Evolutionary conservation across 768 basidiomycete species (phyloP), one percentile per base, ranked within the genome.

Genomic region (Pleurotus citrinopileatus): DNA sequence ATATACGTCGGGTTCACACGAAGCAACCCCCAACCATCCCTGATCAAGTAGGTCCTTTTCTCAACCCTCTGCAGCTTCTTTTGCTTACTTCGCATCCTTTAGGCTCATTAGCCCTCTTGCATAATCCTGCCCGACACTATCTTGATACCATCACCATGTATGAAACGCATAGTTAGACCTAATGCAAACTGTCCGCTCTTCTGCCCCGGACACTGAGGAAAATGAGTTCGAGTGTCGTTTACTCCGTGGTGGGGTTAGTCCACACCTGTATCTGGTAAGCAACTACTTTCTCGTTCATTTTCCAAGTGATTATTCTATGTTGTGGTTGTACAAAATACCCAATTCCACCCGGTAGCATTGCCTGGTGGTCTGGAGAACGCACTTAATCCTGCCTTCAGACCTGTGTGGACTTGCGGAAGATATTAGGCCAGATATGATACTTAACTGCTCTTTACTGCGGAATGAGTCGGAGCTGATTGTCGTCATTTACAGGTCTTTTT

Each of bases 81-180:
- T 61, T 26, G 32, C 60, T 56, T 42, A 42, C 47, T 10, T 61
- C 26, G n/a, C 4, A 13, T 8, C 51, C 22, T 26, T 6, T 64
- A 97, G 94, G 74, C 81, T 97, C 65, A 91, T 97, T 72, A 95
- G 91, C 68, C 94, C 94, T 20, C 83, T 96, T 61, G 94, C 94
- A 65, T 97, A 70, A 85, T 40, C 26, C 26, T 20, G 26, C 45
- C 26, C n/a, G n/a, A n/a, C n/a, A 12, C 26, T 47, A 17, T 28
- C 45, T 10, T 15, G 25, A 15, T 47, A 61, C 56, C 40, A 51
- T 44, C 37, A 47, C 52, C 28, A 26, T 61, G 60, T 51, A 58
- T 58, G 45, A 53, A 44, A 48, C 65, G 59, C 69, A 59, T 48
- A 61, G 57, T 55, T 57, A 65, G 57, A 55, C 63, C 63, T 69